A percentile compares a stretch with the other conserved stretches of the same genome.
These are phyloP conservation scores for Arachis monticola DNA, from an alignment of 331 rosid species.

Conservation along the genomic window DNA sequence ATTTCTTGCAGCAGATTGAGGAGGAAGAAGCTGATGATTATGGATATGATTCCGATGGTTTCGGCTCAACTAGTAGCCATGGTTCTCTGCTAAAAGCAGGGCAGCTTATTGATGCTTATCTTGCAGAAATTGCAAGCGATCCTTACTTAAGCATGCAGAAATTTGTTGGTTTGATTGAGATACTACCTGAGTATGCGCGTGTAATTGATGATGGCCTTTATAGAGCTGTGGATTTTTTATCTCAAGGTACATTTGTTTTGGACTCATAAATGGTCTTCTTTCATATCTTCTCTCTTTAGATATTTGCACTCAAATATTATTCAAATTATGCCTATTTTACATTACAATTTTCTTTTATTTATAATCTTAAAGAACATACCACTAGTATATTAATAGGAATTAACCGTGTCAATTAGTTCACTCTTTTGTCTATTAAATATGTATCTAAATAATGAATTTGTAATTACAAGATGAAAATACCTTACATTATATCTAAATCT, in stretches of 20 bases:
- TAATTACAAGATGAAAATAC: too few relatives aligned
- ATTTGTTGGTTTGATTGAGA: slow-evolving; percentile 67
- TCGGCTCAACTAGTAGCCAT: slow-evolving; percentile 61
- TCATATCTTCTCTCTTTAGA: too few relatives aligned
- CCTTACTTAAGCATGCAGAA: slow-evolving; percentile 66
- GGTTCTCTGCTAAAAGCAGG: slow-evolving; percentile 81
- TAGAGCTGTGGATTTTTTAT: slow-evolving; percentile 80
- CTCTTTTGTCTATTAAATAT: too few relatives aligned
- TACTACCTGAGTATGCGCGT: slow-evolving; percentile 88
- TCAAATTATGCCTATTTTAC: too few relatives aligned
- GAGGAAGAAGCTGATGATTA: slow-evolving; percentile 78
- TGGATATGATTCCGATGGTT: slow-evolving; percentile 78
- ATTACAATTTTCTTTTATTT: too few relatives aligned
- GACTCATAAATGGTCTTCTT: neutral
- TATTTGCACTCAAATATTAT: too few relatives aligned
- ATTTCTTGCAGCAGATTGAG: slow-evolving; percentile 73
- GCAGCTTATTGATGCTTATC: slow-evolving; percentile 76
- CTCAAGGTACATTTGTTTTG: slow-evolving; percentile 63
- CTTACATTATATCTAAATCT: too few relatives aligned
- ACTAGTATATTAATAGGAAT: too few relatives aligned
- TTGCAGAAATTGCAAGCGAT: slow-evolving; percentile 91
- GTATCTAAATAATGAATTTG: too few relatives aligned
- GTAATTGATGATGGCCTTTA: slow-evolving; percentile 85
- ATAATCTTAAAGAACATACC: too few relatives aligned
- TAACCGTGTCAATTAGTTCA: too few relatives aligned